A percentile compares a stretch with the other conserved stretches of the same genome.
These are phyloP conservation scores for Kwoniella shivajii DNA, from an alignment of 1,284 basidiomycete species.

Conservation along the genomic window DNA sequence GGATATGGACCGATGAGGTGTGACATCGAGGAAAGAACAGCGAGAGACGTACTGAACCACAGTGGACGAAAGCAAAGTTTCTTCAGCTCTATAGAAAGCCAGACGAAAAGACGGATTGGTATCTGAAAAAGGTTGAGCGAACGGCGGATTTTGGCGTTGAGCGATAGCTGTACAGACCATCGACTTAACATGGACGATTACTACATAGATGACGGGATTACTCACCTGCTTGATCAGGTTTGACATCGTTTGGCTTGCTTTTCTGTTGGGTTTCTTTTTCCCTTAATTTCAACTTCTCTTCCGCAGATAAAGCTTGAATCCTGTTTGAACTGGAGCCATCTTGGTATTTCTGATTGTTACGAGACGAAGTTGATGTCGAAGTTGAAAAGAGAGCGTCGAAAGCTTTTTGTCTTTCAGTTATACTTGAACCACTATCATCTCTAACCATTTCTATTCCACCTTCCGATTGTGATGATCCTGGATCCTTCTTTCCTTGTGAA, in stretches of 20 bases:
- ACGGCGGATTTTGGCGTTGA: background rate
- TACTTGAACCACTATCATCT: constrained; percentile 6
- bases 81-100: background rate
- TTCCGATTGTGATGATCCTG: background rate
- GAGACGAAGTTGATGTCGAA: background rate
- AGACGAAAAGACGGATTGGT: too few relatives aligned
- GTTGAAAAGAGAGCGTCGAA: constrained; percentile 1
- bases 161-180: background rate
- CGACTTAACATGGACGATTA: too few relatives aligned
- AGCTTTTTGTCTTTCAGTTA: background rate
- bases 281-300: constrained; percentile 4
- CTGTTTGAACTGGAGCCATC: background rate
- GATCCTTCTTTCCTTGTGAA: background rate
- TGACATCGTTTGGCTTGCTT: background rate
- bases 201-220: too few relatives aligned
- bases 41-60: background rate
- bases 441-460: constrained; percentile 7
- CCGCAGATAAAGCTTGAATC: background rate
- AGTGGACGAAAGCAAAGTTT: background rate
- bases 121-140: too few relatives aligned
- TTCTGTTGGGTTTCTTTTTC: background rate
- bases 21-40: too few relatives aligned
- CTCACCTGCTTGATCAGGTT: background rate
- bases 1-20: too few relatives aligned
- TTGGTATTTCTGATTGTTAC: background rate